These are phyloP conservation scores for Vanrija sp. DNA, from an alignment of 1,284 basidiomycete genomes.

Conservation along the genomic window DNA sequence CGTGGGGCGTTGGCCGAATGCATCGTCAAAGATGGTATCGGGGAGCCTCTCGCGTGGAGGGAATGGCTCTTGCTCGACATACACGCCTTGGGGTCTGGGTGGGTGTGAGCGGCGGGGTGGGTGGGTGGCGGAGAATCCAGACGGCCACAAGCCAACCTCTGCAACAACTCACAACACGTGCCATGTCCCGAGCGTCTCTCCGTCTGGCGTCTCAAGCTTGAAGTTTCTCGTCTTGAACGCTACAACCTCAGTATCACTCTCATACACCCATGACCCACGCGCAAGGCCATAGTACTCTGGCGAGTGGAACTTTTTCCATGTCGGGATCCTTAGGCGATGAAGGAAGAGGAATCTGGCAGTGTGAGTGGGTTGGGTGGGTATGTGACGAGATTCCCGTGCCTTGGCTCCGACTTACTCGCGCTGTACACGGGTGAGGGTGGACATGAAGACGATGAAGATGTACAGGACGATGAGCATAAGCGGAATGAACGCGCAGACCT, in stretches of 20 bases:
- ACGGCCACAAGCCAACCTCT: not conserved
- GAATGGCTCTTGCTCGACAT: conserved; percentile 14
- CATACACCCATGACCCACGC: conserved; percentile 55
- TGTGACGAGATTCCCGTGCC: not conserved
- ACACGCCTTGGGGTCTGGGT: conserved; percentile 29
- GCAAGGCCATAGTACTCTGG: conserved; percentile 77
- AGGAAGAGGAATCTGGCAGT: conserved; percentile 58
- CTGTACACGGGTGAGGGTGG: conserved; percentile 65
- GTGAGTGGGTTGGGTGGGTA: not conserved
- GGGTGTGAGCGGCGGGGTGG: not conserved
- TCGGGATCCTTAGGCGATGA: conserved; percentile 63
- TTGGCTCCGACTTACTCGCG: conserved; percentile 57
- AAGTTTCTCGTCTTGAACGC: conserved; percentile 76
- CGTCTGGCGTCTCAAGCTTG: conserved; percentile 67
- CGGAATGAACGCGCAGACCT: too few species aligned
- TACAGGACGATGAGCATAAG: conserved; percentile 49
- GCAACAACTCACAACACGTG: conserved; percentile 60
- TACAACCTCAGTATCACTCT: conserved; percentile 35
- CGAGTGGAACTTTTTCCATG: conserved; percentile 59
- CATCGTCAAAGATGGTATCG: conserved; percentile 45
- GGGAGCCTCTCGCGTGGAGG: conserved; percentile 22
- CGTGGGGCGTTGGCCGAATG: conserved; percentile 64
- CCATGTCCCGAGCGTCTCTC: conserved; percentile 80
- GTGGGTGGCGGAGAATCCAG: too few species aligned
- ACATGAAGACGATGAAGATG: conserved; percentile 54